Conservation (phyloP, 1,284 basidiomycete genomes). For the Cryptococcus depauperatus region DNA sequence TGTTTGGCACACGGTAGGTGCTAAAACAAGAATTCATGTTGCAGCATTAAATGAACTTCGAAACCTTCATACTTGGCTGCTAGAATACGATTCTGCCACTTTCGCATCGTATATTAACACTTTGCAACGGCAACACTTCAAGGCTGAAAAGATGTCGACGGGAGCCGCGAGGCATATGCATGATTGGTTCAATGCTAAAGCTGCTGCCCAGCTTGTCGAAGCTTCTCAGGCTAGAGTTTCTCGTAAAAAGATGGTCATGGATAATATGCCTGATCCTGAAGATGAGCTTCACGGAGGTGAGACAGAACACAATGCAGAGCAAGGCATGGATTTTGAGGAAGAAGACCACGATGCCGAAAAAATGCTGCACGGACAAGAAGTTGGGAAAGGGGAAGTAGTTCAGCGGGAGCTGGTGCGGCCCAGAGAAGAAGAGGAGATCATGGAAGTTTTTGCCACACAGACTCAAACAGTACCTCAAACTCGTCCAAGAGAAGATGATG, state of each 20-base stretch:
- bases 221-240: constrained; percentile 39
- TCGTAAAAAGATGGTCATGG: constrained; percentile 20
- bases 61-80: constrained; percentile 75
- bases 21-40: constrained; percentile 84
- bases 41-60: constrained; percentile 79
- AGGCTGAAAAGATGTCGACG: constrained; percentile 29
- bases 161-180: constrained; percentile 38
- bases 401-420: constrained; percentile 8
- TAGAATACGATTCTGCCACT: constrained; percentile 83
- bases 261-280: constrained; percentile 23
- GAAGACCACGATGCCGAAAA: constrained; percentile 40
- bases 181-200: constrained; percentile 50
- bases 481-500: not conserved
- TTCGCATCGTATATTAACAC: constrained; percentile 91
- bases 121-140: constrained; percentile 48
- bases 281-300: constrained; percentile 1
- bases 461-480: constrained; percentile 25
- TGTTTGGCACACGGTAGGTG: constrained; percentile 93
- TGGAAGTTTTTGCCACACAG: constrained; percentile 39
- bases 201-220: constrained; percentile 75
- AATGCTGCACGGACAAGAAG: constrained; percentile 29
- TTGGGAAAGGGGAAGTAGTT: not conserved
- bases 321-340: constrained; percentile 11
- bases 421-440: constrained; percentile 35
- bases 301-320: constrained; percentile 7